Base-by-base conservation (phyloP, 2,329 filamentous ascomycete genomes). In the Geosmithia morbida region DNA sequence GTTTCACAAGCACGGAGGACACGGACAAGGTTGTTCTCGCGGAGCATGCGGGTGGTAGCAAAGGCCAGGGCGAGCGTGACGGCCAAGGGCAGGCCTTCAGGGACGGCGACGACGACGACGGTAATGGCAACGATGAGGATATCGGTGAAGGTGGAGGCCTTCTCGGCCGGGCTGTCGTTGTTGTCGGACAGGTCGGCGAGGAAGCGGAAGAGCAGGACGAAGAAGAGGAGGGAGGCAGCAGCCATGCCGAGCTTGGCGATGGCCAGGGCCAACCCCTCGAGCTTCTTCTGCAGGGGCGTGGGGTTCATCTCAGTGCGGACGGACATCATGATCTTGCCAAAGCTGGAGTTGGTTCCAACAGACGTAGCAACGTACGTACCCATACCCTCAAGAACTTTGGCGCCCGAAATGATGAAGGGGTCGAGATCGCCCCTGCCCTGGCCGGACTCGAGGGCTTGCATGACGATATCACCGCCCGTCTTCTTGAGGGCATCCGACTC, bases 131-230 rank as follows among this genome's bases (percentile, higher is more conserved):
- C 74, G 48, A 83, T 81, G 46, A 83, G 71, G 46, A 83, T 79
- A 20, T 77, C 68, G 56, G 83, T 67, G 55, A 83, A 83, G 16
- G 72, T 61, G 39, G 66, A 66, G 0, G 59, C 65, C 63, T 87
- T 87, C 46, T 74, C 64, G 0, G 76, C 68, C 1, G 78, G 66
- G 0, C 66, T 63, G 0, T 53, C 59, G 19, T 53, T 42, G 55
- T 75, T 79, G 37, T 65, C 56, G 5, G 74, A 72, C 7, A 90
- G 70, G 16, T 72, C 63, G 33, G 74, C 81, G 20, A 86, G 67
- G 59, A 88, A 90, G 56, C 85, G 81, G 67, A 90, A 85, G 56
- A 89, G 78, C 13, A 89, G 69, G 20, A 87, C 82, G 46, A 87
- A 65, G 59, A 92, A 90, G 18, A 90, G 70, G 7, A 89, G 63